Base-by-base conservation (phyloP, 2,329 filamentous ascomycete genomes). In the Rhytidhysteron rufulum region DNA sequence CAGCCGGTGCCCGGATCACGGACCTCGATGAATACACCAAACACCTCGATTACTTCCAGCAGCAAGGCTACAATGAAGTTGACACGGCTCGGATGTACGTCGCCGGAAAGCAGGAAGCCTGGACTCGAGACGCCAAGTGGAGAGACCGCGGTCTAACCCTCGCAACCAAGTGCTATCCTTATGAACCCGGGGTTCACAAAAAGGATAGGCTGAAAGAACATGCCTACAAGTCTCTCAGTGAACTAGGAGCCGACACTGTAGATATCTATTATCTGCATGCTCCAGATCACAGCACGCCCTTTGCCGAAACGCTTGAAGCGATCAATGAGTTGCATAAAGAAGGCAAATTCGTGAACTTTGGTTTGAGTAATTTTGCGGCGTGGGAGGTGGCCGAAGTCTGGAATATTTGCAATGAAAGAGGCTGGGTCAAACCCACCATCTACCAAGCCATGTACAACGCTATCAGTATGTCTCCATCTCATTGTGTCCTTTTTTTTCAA, bases 371-470 rank as follows among this genome's bases (percentile, higher is more conserved):
- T 68, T 93, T 82, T 61, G 85, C 86, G 1, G 82, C 87, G 1
- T 89, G 83, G 53, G 88, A 94, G 63, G 85, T 94, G 10, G 86
- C 87, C 2, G 88, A 93, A 67, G 78, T 90, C 13, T 82, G 84
- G 37, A 75, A 86, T 64, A 81, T 80, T 21, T 89, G 85, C 72
- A 82, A 83, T 55, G 79, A 83, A 65, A 82, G 85, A 55, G 77
- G 78, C 48, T 93, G 85, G 85, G 84, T 90, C 8, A 75, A 80
- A n/a, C 87, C 86, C 2, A 86, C 82, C 1, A 79, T 91, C 40
- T 93, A 86, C 66, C 86, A 90, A 66, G 87, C 77, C 54, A 89
- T 90, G 83, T 89, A 89, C 66, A 89, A 89, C 64, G 78, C 77
- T 43, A 84, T 89, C 49, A 86, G 27, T 48, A 87, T 91, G 39